These are phyloP conservation scores for Fusarium sp. DNA, from an alignment of 2,329 filamentous ascomycete genomes.

Conservation along the genomic window DNA sequence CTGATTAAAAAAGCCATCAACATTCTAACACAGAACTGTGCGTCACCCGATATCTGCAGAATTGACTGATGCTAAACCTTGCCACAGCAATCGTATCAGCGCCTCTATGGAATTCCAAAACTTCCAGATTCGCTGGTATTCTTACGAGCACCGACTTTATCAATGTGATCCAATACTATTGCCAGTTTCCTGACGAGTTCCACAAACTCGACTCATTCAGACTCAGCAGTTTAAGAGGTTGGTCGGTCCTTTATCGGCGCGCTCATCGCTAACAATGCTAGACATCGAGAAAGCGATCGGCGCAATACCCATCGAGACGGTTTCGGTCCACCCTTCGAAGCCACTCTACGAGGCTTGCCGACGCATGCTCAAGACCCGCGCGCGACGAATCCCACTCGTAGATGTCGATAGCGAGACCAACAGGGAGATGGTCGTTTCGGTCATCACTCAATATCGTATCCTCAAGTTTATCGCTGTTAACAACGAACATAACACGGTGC, in stretches of 20 bases:
- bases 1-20: conserved; percentile 97
- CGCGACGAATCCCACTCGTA: conserved; percentile 91
- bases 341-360: conserved; percentile 96
- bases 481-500: conserved; percentile 82
- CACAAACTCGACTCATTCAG: conserved; percentile 93
- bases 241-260: neutral
- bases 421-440: conserved; percentile 91
- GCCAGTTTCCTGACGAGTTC: conserved; percentile 92
- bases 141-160: conserved; percentile 97
- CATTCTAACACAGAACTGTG: conserved; percentile 96
- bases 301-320: conserved; percentile 89
- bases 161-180: conserved; percentile 99
- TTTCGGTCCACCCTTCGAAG: conserved; percentile 91
- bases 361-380: conserved; percentile 92
- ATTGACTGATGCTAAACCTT: conserved; percentile 29
- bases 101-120: conserved; percentile 94
- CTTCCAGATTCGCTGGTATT: conserved; percentile 91
- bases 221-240: conserved; percentile 90
- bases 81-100: conserved; percentile 91
- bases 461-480: conserved; percentile 99
- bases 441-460: conserved; percentile 98
- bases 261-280: conserved; percentile 53
- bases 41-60: conserved; percentile 34
- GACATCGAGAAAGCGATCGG: conserved; percentile 96
- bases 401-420: conserved; percentile 95